Evolutionary conservation across 345 rosid genomes (phyloP).

Genomic region (Garcia nutans): DNA sequence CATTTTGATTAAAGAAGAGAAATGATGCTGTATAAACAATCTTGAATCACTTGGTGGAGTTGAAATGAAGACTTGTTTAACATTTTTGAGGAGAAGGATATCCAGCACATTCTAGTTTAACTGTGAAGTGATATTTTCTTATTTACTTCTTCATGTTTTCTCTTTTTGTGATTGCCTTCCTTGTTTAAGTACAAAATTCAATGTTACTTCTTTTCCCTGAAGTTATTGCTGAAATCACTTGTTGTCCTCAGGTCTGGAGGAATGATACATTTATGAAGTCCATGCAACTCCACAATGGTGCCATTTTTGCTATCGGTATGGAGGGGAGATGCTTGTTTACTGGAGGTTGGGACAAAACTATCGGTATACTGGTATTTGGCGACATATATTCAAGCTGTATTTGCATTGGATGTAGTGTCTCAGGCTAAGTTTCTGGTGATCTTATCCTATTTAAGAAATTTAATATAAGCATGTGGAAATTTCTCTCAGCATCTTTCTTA

Average conservation of each 20-base stretch:
- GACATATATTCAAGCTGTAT: not conserved
- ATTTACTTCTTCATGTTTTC: not conserved
- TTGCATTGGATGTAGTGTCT: not conserved
- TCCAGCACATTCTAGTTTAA: not conserved
- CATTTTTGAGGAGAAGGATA: not conserved
- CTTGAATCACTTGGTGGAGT: not conserved
- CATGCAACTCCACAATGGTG: slow-evolving; percentile 51
- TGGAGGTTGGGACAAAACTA: slow-evolving; percentile 86
- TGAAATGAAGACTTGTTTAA: not conserved
- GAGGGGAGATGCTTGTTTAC: slow-evolving; percentile 66
- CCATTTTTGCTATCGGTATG: slow-evolving; percentile 53
- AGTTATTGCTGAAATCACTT: slow-evolving; percentile 2
- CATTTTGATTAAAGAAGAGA: not conserved
- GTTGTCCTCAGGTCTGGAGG: slow-evolving; percentile 63
- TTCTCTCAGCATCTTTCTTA: not conserved
- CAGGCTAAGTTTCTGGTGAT: slow-evolving; percentile 1
- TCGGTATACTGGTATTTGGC: slow-evolving; percentile 57
- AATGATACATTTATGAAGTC: slow-evolving; percentile 58
- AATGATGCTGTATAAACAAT: not conserved
- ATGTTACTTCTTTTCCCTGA: not conserved
- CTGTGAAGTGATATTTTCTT: slow-evolving; percentile 7
- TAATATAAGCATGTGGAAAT: not conserved
- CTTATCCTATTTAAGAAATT: not conserved
- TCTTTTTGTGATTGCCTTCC: not conserved
- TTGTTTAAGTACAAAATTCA: not conserved